These are phyloP conservation scores for Rubia tinctorum DNA, from an alignment of 305 asterid species.

Conservation along the genomic window DNA sequence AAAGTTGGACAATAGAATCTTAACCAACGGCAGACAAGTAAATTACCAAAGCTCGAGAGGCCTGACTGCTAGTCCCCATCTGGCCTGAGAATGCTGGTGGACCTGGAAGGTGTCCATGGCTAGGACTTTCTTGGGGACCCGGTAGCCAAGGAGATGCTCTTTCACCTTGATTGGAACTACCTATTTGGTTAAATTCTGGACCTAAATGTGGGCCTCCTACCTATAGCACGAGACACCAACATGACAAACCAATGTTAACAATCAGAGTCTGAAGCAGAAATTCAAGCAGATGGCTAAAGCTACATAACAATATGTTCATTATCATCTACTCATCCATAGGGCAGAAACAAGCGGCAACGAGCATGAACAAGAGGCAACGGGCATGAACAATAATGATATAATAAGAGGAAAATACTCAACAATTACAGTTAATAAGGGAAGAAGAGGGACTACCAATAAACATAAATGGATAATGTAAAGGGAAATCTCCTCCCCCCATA, in stretches of 20 bases:
- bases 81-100: constrained; percentile 54
- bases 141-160: constrained; percentile 68
- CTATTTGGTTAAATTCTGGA: constrained; percentile 68
- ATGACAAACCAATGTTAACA: neutral
- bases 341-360: neutral
- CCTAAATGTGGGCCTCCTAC: constrained; percentile 67
- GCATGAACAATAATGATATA: neutral
- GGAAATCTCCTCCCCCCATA: no score
- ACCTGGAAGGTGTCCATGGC: constrained; percentile 53
- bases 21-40: constrained; percentile 8
- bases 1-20: neutral
- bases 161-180: constrained; percentile 68
- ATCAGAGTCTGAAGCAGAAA: neutral
- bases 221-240: constrained; percentile 31
- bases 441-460: neutral
- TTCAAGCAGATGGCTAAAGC: neutral
- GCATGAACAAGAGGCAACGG: neutral
- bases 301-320: neutral
- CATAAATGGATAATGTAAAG: neutral
- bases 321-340: neutral
- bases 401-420: neutral
- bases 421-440: neutral
- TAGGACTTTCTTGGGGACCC: constrained; percentile 47
- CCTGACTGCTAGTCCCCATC: constrained; percentile 65
- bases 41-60: constrained; percentile 49